A percentile compares a stretch with the other conserved stretches of the same genome.
Evolutionary conservation across 805 yeast genomes (phyloP).

Genomic region (Yarrowia bubula): DNA sequence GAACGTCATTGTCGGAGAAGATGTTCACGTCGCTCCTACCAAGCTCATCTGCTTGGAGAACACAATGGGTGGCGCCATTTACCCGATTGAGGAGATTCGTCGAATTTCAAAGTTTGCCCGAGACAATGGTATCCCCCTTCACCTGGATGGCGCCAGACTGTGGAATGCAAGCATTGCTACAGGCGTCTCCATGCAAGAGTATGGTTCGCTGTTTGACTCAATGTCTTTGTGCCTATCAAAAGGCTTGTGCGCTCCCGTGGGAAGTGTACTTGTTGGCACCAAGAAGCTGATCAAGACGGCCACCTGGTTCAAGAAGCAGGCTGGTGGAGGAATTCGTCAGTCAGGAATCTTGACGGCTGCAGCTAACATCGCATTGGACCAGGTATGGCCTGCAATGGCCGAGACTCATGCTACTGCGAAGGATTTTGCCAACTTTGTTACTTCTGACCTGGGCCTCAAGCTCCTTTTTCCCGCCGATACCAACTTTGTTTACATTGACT

Average conservation of each 20-base stretch:
- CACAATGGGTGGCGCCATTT: conserved; percentile 78
- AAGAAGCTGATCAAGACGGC: conserved; percentile 60
- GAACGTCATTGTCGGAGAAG: conserved; percentile 70
- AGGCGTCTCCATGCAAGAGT: conserved; percentile 65
- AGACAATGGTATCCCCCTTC: conserved; percentile 58
- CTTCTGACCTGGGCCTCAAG: conserved; percentile 45
- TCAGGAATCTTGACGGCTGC: conserved; percentile 76
- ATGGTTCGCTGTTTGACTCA: conserved; percentile 78
- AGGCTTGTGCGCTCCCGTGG: conserved; percentile 91
- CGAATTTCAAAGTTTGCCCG: conserved; percentile 70
- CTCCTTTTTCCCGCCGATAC: conserved; percentile 78
- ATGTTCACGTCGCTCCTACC: conserved; percentile 87
- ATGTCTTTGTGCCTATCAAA: conserved; percentile 86
- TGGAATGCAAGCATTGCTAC: conserved; percentile 86
- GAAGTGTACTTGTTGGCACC: conserved; percentile 78
- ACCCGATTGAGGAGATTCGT: conserved; percentile 74
- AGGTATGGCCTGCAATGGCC: conserved; percentile 59
- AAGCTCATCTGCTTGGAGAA: conserved; percentile 80
- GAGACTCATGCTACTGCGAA: conserved; percentile 53
- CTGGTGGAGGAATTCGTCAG: conserved; percentile 93
- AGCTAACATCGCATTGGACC: conserved; percentile 76
- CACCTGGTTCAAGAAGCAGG: conserved; percentile 83
- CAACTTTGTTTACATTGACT: conserved; percentile 81
- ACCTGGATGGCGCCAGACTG: conserved; percentile 92
- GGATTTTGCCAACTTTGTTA: conserved; percentile 43